phyloP scores from a whole-genome alignment of 768 basidiomycete species.

The Rhizopogon vinicolor region DNA sequence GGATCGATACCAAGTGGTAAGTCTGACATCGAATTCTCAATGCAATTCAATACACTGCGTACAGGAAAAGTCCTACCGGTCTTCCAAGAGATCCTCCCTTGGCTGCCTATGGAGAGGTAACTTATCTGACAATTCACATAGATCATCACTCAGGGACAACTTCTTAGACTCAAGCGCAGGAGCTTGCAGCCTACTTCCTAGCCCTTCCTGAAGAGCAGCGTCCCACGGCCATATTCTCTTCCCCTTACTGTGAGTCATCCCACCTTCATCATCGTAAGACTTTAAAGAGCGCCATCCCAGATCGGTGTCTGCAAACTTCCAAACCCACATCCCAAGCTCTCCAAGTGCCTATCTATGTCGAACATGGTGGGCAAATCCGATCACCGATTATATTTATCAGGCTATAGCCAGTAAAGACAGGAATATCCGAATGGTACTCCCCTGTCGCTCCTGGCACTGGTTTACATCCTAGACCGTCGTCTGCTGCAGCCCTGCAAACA shows the following conservation, averaged over 20 bases:
- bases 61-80: constrained; percentile 62
- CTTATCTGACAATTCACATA: constrained; percentile 3
- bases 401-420: constrained; percentile 26
- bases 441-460: constrained; percentile 63
- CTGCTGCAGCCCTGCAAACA: constrained; percentile 45
- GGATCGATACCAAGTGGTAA: constrained; percentile 64
- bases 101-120: constrained; percentile 66
- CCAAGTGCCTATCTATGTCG: constrained; percentile 66
- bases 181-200: constrained; percentile 61
- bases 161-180: constrained; percentile 62
- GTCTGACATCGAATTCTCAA: constrained; percentile 9
- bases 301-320: constrained; percentile 85
- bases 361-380: constrained; percentile 52
- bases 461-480: constrained; percentile 69
- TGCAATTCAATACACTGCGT: constrained; percentile 4
- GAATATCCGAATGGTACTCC: constrained; percentile 77
- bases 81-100: constrained; percentile 71
- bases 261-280: neutral
- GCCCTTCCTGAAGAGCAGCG: constrained; percentile 60
- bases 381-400: neutral
- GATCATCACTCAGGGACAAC: neutral
- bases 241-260: constrained; percentile 64
- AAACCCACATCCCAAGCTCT: constrained; percentile 59
- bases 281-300: constrained; percentile 28
- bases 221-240: constrained; percentile 80